Conservation (phyloP, 2,329 filamentous ascomycete species). For the Grosmannia huntii region DNA sequence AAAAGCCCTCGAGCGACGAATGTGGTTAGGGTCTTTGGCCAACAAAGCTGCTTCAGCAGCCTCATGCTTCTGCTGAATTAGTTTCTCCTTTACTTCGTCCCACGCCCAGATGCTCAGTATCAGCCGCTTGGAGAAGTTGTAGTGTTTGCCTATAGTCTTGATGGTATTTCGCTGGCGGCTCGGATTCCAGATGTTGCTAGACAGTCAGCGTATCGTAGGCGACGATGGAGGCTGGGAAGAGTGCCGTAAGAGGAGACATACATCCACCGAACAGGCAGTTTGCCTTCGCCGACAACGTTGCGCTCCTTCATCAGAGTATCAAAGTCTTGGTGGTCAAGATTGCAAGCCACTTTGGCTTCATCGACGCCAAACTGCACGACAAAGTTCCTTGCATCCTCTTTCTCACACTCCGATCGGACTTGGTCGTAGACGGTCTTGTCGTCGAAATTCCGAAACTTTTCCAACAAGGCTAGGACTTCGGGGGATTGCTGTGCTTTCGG, state of each 20-base stretch:
- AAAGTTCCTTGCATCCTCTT: slow-evolving; percentile 39
- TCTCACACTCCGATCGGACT: slow-evolving; percentile 27
- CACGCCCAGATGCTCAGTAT: slow-evolving; percentile 45
- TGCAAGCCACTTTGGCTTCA: slow-evolving; percentile 40
- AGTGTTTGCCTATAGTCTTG: slow-evolving; percentile 41
- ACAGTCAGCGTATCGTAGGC: neutral
- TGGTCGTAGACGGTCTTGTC: slow-evolving; percentile 28
- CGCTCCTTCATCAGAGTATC: slow-evolving; percentile 21
- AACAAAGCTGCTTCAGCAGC: neutral
- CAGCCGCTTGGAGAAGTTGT: slow-evolving; percentile 56
- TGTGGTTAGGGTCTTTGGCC: neutral
- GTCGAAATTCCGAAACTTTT: slow-evolving; percentile 42
- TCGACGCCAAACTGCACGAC: slow-evolving; percentile 51
- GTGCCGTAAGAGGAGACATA: slow-evolving; percentile 17
- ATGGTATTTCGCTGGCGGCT: slow-evolving; percentile 44
- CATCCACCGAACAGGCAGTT: slow-evolving; percentile 54
- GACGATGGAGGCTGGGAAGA: too few relatives aligned
- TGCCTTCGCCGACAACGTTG: slow-evolving; percentile 20
- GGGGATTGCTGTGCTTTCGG: neutral
- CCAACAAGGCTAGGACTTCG: neutral
- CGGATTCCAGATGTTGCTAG: slow-evolving; percentile 58
- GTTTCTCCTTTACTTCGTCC: slow-evolving; percentile 11
- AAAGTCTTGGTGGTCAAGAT: slow-evolving; percentile 33
- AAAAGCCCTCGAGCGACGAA: neutral
- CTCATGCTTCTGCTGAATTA: neutral